A percentile compares a stretch with the other conserved stretches of the same genome.
Evolutionary conservation across 441 rosid species (phyloP).

Genomic region (Gossypium laxum): DNA sequence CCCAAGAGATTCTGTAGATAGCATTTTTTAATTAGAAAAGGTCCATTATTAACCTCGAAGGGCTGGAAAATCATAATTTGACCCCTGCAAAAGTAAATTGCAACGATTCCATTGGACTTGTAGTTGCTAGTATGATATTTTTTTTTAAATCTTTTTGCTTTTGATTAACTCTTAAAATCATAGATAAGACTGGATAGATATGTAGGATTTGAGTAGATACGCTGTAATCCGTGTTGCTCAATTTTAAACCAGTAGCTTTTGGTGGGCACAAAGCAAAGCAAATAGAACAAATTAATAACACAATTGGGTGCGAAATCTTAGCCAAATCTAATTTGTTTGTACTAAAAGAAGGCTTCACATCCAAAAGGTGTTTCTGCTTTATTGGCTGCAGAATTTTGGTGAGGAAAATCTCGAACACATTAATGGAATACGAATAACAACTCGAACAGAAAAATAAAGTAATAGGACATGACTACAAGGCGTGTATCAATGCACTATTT

Average conservation of each 20-base stretch:
- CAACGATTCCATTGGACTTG: not conserved
- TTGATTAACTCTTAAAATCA: not conserved
- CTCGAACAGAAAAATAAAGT: too few species aligned
- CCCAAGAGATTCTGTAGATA: constrained; percentile 16
- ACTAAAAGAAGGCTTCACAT: not conserved
- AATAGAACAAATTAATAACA: not conserved
- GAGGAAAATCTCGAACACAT: too few species aligned
- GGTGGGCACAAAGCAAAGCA: not conserved
- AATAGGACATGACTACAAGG: too few species aligned
- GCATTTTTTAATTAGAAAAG: constrained; percentile 8
- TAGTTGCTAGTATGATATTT: not conserved
- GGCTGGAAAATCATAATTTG: constrained; percentile 10
- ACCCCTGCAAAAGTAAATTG: constrained; percentile 6
- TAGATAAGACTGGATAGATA: not conserved
- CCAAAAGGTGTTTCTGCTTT: not conserved
- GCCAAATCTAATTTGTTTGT: not conserved
- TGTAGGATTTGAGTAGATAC: not conserved
- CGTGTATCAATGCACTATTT: too few species aligned
- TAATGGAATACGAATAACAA: too few species aligned
- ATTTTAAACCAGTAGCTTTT: not conserved
- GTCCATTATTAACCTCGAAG: not conserved
- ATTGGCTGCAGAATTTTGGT: too few species aligned
- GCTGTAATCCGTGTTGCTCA: not conserved
- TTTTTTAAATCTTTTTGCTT: not conserved
- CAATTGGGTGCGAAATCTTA: not conserved